These are phyloP conservation scores for Cyclotella baltica DNA, from an alignment of 108 stramenopile genomes.

Conservation along the genomic window DNA sequence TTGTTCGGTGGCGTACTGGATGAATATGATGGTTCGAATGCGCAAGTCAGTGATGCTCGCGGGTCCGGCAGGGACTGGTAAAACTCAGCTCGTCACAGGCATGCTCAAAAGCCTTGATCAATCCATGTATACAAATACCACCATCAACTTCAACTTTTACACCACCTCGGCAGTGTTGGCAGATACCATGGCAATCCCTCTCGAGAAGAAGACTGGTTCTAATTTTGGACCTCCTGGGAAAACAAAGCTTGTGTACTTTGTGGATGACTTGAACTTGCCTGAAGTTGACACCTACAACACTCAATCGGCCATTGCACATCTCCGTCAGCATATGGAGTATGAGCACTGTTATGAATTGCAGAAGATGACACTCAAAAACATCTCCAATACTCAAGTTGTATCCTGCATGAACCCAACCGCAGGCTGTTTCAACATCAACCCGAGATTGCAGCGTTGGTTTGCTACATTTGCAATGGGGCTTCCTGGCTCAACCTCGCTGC, in stretches of 20 bases:
- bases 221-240: constrained; percentile 64
- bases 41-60: constrained; percentile 67
- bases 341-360: constrained; percentile 70
- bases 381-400: constrained; percentile 61
- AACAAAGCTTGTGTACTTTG: constrained; percentile 70
- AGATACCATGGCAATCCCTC: constrained; percentile 49
- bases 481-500: constrained; percentile 54
- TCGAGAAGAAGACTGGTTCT: constrained; percentile 64
- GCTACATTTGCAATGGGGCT: constrained; percentile 64
- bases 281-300: constrained; percentile 79
- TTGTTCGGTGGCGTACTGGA: constrained; percentile 65
- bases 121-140: constrained; percentile 23
- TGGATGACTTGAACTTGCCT: constrained; percentile 84
- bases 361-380: constrained; percentile 59
- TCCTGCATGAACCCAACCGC: constrained; percentile 75
- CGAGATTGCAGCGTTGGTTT: constrained; percentile 66
- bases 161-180: constrained; percentile 55
- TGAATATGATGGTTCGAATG: constrained; percentile 56
- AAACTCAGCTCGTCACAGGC: constrained; percentile 62
- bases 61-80: constrained; percentile 77
- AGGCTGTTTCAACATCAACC: constrained; percentile 66
- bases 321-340: constrained; percentile 85
- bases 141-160: constrained; percentile 70
- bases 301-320: constrained; percentile 76
- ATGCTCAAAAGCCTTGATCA: constrained; percentile 44